Conservation (phyloP, 1,284 basidiomycete species). For the Inonotus hispidus region DNA sequence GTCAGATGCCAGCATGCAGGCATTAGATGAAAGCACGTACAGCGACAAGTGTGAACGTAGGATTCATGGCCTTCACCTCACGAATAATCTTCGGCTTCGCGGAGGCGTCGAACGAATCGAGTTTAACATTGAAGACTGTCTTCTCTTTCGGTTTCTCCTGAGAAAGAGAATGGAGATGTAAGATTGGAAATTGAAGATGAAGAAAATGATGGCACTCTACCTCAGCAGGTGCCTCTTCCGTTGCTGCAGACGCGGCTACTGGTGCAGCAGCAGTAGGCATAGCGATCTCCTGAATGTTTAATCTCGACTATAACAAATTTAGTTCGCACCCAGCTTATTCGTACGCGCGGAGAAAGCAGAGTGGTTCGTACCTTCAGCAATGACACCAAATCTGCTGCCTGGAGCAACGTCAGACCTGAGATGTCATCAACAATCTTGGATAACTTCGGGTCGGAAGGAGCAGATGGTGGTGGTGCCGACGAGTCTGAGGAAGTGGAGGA, state of each 20-base stretch:
- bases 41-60: conserved; percentile 93
- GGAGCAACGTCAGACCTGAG: conserved; percentile 83
- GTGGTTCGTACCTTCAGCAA: conserved; percentile 74
- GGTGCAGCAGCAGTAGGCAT: conserved; percentile 77
- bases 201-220: conserved; percentile 34
- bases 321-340: neutral
- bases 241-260: conserved; percentile 48
- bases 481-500: conserved; percentile 36
- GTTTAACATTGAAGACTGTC: conserved; percentile 93
- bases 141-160: conserved; percentile 98
- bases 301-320: conserved; percentile 56
- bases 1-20: conserved; percentile 19
- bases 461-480: conserved; percentile 34
- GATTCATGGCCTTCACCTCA: conserved; percentile 94
- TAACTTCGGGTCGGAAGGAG: conserved; percentile 65
- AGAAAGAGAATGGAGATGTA: neutral
- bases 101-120: conserved; percentile 86
- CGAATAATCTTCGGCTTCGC: conserved; percentile 97
- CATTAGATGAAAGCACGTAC: conserved; percentile 44
- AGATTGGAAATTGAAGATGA: neutral
- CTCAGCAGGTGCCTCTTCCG: conserved; percentile 59
- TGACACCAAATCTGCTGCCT: conserved; percentile 95
- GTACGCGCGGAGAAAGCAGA: neutral
- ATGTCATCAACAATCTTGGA: conserved; percentile 91
- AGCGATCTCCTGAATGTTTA: conserved; percentile 98